phyloP scores from a whole-genome alignment of 306 rosid genomes.

The Senna tora region DNA sequence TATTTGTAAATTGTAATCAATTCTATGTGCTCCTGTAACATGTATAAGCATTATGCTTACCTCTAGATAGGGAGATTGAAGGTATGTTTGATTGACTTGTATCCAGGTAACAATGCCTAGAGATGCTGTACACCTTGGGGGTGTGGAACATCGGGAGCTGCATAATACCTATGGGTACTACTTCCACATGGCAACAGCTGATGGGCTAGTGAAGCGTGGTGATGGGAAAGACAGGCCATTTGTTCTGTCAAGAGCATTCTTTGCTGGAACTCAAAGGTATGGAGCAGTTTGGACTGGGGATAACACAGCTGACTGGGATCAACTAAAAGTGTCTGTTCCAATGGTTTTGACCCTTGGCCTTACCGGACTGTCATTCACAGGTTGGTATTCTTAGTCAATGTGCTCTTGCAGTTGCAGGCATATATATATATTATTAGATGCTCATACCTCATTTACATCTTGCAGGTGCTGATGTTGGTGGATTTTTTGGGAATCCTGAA shows the following conservation, averaged over 20 bases:
- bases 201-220: slow-evolving; percentile 86
- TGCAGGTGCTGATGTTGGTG: slow-evolving; percentile 98
- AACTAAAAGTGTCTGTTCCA: slow-evolving; percentile 86
- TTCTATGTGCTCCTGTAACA: slow-evolving; percentile 12
- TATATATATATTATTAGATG: slow-evolving; percentile 3
- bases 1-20: too few relatives aligned
- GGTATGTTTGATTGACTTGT: slow-evolving; percentile 28
- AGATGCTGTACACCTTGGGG: slow-evolving; percentile 78
- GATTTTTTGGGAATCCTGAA: slow-evolving; percentile 96
- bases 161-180: slow-evolving; percentile 96
- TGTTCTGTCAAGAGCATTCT: slow-evolving; percentile 86
- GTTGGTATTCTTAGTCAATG: slow-evolving; percentile 41
- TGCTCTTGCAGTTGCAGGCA: background rate
- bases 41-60: background rate
- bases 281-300: slow-evolving; percentile 99
- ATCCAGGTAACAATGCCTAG: slow-evolving; percentile 95
- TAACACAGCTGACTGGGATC: slow-evolving; percentile 96
- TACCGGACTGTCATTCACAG: slow-evolving; percentile 79
- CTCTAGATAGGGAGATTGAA: slow-evolving; percentile 33
- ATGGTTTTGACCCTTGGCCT: slow-evolving; percentile 94
- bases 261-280: slow-evolving; percentile 91
- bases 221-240: slow-evolving; percentile 89
- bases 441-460: slow-evolving; percentile 34
- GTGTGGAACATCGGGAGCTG: slow-evolving; percentile 84
- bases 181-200: slow-evolving; percentile 94